These are phyloP conservation scores for Ogataea pini DNA, from an alignment of 805 yeast species.

Conservation along the genomic window DNA sequence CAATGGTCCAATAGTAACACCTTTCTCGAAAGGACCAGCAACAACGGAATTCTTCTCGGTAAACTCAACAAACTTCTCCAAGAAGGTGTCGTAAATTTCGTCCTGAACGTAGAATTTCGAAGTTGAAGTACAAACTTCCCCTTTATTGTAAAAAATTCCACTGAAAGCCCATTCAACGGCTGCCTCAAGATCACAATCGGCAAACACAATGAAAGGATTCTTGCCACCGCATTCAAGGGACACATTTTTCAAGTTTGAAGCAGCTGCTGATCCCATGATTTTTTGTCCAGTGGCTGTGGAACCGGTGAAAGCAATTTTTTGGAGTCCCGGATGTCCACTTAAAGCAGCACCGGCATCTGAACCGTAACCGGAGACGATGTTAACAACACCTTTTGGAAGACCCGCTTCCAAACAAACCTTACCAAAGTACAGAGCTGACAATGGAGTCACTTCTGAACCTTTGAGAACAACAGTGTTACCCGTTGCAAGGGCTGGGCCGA, in stretches of 20 bases:
- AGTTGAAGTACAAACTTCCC: slow-evolving; percentile 50
- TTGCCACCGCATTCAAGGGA: slow-evolving; percentile 65
- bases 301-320: slow-evolving; percentile 80
- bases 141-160: slow-evolving; percentile 49
- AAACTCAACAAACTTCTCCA: slow-evolving; percentile 39
- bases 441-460: slow-evolving; percentile 76
- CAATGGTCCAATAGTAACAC: slow-evolving; percentile 71
- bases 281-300: slow-evolving; percentile 73
- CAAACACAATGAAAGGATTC: slow-evolving; percentile 53
- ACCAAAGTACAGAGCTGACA: slow-evolving; percentile 68
- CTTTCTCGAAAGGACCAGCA: slow-evolving; percentile 69
- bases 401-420: slow-evolving; percentile 65
- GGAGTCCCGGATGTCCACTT: slow-evolving; percentile 62
- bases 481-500: slow-evolving; percentile 74
- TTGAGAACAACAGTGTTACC: slow-evolving; percentile 73
- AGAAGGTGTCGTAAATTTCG: slow-evolving; percentile 42
- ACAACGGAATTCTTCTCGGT: slow-evolving; percentile 49
- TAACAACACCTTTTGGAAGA: slow-evolving; percentile 74
- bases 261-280: slow-evolving; percentile 69
- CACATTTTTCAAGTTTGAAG: slow-evolving; percentile 53
- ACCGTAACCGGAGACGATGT: slow-evolving; percentile 73
- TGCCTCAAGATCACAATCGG: slow-evolving; percentile 54
- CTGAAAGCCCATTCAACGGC: slow-evolving; percentile 51
- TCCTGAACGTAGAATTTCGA: slow-evolving; percentile 48
- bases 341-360: slow-evolving; percentile 67